Evolutionary conservation across 116 monocot genomes (phyloP), one percentile per base, ranked within the genome.

Genomic region (Dioscorea cayenensis): DNA sequence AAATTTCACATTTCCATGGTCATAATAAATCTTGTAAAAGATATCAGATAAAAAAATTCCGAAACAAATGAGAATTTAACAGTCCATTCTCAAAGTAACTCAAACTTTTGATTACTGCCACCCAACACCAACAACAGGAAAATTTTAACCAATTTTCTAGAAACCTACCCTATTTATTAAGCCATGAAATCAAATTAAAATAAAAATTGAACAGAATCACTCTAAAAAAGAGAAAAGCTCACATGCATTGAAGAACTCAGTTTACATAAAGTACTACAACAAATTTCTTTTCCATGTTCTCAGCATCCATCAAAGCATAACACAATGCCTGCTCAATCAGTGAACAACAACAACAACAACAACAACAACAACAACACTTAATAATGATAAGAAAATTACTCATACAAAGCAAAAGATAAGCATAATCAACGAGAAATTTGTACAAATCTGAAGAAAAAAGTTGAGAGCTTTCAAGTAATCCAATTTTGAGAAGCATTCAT

Each of bases 171-270:
- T 43, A 43, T 43, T 43, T 43, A 8, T 10, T 7, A 43, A 43
- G 43, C 43, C 12, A 12, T 6, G 32, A 32, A 32, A 3, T 32
- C 32, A 32, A 69, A 69, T 18, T 7, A 51, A 69, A 5, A 3
- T 36, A 65, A 35, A 65, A 16, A 17, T 4, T 13, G 5, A n/a
- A 65, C 12, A 29, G 0, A 5, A 3, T 5, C 43, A 43, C 43
- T 43, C 7, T 6, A 43, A 28, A 66, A 48, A 38, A 21, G 51
- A 20, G 17, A 65, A 77, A 80, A 32, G 43, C 80, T 77, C 58
- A 91, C 94, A 75, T 88, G 83, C 74, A 89, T 69, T 38, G 91
- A 65, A 68, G 82, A 84, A 27, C 88, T 91, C 20, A 88, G 80
- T 91, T 94, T 64, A 81, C 86, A 77, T 81, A 91, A 17, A 94